Percentiles rank a stretch among this genome's conserved stretches.
Evolutionary conservation across 106 monocot genomes (phyloP).

Genomic region (Gastrodia elata): DNA sequence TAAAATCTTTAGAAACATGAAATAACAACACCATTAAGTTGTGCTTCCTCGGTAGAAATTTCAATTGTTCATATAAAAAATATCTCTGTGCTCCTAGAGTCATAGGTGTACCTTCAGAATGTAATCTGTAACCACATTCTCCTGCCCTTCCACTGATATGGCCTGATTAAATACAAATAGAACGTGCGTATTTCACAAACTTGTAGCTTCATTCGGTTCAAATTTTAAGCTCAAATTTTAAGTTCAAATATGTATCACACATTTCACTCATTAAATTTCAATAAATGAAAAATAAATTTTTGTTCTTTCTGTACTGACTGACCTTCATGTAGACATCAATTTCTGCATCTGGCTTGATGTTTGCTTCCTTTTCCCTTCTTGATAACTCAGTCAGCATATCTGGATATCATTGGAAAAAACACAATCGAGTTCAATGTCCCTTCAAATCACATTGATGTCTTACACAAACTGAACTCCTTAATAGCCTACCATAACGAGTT

Average conservation of each 20-base stretch:
- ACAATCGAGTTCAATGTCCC: background rate
- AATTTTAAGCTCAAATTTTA: background rate
- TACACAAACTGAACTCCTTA: background rate
- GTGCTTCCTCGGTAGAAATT: background rate
- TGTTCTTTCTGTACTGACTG: slow-evolving; percentile 2
- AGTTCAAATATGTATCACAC: background rate
- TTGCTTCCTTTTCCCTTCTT: slow-evolving; percentile 52
- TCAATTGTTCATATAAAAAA: background rate
- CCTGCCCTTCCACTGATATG: background rate
- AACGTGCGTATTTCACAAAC: background rate
- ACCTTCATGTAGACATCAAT: slow-evolving; percentile 72
- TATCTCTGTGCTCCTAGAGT: background rate
- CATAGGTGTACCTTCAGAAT: slow-evolving; percentile 5
- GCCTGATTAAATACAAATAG: background rate
- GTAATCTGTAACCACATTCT: slow-evolving; percentile 11
- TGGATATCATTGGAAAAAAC: background rate
- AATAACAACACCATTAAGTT: background rate
- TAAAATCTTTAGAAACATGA: slow-evolving; percentile 33
- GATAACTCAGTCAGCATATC: slow-evolving; percentile 53
- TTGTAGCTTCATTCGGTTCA: background rate
- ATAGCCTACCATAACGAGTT: slow-evolving; percentile 27
- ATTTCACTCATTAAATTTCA: background rate
- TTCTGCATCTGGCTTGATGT: slow-evolving; percentile 51
- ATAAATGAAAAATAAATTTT: background rate
- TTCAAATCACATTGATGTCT: background rate